A percentile compares a stretch with the other conserved stretches of the same genome.
Evolutionary conservation across 768 basidiomycete genomes (phyloP).

Genomic region (Trametes meyenii): DNA sequence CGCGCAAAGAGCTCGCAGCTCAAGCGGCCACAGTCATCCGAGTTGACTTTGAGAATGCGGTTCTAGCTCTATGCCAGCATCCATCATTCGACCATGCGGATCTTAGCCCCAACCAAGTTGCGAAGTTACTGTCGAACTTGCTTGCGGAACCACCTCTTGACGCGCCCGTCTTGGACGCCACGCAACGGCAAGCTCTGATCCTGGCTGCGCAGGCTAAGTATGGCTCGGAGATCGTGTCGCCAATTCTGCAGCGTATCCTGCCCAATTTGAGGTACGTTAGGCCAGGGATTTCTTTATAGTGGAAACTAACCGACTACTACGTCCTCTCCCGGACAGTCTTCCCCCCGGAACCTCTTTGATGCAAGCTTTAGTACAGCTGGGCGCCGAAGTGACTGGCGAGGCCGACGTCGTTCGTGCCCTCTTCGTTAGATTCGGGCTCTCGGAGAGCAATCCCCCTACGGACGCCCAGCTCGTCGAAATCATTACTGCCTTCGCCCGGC

Average conservation of each 20-base stretch:
- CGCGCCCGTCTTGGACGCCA: constrained; percentile 67
- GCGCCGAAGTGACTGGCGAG: constrained; percentile 78
- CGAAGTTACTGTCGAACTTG: constrained; percentile 80
- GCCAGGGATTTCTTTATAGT: neutral
- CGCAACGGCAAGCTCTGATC: constrained; percentile 76
- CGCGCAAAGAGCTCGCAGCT: constrained; percentile 57
- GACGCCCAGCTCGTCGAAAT: constrained; percentile 74
- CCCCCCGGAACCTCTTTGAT: constrained; percentile 69
- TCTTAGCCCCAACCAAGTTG: constrained; percentile 70
- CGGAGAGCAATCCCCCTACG: constrained; percentile 69
- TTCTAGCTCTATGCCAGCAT: constrained; percentile 73
- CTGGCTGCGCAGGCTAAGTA: constrained; percentile 78
- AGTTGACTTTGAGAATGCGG: constrained; percentile 78
- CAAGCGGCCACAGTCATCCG: constrained; percentile 72
- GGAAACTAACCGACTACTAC: neutral
- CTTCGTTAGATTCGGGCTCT: constrained; percentile 74
- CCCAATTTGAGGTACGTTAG: constrained; percentile 67
- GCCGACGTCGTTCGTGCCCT: constrained; percentile 69
- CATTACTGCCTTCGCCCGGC: constrained; percentile 63
- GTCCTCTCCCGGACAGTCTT: constrained; percentile 48
- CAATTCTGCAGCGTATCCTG: constrained; percentile 75
- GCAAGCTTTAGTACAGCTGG: constrained; percentile 75
- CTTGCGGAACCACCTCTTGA: constrained; percentile 73
- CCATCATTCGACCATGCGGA: constrained; percentile 84
- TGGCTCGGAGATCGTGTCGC: constrained; percentile 72